Conservation (phyloP, 352 stramenopile genomes). For the Globisporangium barbulae region DNA sequence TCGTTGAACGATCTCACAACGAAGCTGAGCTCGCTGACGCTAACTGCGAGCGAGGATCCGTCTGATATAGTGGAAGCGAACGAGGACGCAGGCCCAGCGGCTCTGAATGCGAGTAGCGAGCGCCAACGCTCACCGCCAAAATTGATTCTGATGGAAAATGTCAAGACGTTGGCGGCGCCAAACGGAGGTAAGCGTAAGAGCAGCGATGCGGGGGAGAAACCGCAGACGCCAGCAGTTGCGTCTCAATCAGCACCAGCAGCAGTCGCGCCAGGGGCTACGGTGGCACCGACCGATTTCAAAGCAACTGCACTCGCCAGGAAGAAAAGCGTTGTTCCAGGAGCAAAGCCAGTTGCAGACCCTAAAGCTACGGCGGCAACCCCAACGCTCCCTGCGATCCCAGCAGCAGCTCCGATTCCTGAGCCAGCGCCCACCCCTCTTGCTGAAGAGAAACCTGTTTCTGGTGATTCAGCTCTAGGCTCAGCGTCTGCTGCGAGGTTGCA, state of each 20-base stretch:
- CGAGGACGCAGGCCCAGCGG: constrained; percentile 1
- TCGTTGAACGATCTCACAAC: constrained; percentile 23
- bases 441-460: background rate
- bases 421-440: background rate
- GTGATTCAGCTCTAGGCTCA: background rate
- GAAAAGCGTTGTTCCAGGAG: constrained; percentile 25
- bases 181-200: background rate
- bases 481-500: constrained; percentile 10
- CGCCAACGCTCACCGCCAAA: background rate
- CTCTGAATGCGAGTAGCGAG: constrained; percentile 1
- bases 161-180: constrained; percentile 3
- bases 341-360: background rate
- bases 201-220: constrained; percentile 12
- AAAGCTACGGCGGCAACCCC: background rate
- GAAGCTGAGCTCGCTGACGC: constrained; percentile 10
- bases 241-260: constrained; percentile 2
- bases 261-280: constrained; percentile 6
- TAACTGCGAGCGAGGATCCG: background rate
- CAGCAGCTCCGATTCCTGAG: background rate
- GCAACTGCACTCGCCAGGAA: constrained; percentile 14
- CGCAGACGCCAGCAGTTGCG: constrained; percentile 7
- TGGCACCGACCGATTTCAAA: constrained; percentile 17
- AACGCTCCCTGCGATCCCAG: background rate
- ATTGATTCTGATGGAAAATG: constrained; percentile 15
- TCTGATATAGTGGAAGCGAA: background rate